Percentiles rank a stretch among this genome's conserved stretches.
Conservation (phyloP, 2,329 filamentous ascomycete genomes). For the Pseudocercospora pini-densiflorae region DNA sequence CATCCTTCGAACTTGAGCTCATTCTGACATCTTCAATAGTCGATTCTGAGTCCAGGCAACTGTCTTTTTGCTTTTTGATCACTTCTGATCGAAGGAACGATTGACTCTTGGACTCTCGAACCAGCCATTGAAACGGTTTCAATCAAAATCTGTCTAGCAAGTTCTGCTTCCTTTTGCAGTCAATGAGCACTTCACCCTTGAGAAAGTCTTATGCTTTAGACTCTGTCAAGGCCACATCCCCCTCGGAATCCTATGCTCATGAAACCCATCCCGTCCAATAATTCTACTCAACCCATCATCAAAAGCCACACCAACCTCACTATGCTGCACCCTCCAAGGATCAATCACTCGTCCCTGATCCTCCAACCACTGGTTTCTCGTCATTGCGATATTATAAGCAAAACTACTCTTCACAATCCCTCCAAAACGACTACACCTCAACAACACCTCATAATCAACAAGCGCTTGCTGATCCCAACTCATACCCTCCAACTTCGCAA, state of each 20-base stretch:
- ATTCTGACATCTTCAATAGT: neutral
- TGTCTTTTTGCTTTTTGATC: neutral
- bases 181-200: no score
- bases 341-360: slow-evolving; percentile 33
- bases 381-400: slow-evolving; percentile 54
- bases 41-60: neutral
- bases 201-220: neutral
- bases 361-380: slow-evolving; percentile 42
- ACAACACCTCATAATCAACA: slow-evolving; percentile 57
- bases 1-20: no score
- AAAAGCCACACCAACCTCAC: slow-evolving; percentile 31
- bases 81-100: neutral
- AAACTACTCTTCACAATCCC: slow-evolving; percentile 54
- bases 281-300: slow-evolving; percentile 38
- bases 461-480: slow-evolving; percentile 57
- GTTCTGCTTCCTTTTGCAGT: no score
- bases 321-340: slow-evolving; percentile 33
- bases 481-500: slow-evolving; percentile 42
- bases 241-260: slow-evolving; percentile 33
- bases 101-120: no score
- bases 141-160: no score
- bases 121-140: no score
- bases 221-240: slow-evolving; percentile 36
- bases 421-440: slow-evolving; percentile 49
- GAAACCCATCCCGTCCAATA: slow-evolving; percentile 32